Base-by-base conservation (phyloP, 306 rosid genomes). In the Arachis stenosperma region DNA sequence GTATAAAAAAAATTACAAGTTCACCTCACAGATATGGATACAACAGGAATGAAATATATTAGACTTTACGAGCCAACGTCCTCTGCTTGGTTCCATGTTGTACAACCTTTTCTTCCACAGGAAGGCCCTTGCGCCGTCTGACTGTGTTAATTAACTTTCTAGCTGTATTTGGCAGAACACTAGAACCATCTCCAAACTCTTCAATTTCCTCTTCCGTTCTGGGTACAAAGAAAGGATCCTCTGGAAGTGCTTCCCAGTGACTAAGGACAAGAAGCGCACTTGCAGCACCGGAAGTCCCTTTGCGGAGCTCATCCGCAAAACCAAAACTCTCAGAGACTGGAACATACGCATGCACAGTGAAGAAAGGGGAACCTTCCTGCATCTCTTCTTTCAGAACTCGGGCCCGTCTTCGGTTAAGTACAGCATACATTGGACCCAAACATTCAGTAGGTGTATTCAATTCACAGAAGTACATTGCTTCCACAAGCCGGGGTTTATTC, bases 331-430 rank as follows among this genome's bases (percentile, higher is more conserved):
- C 97, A 29, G 97, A 84, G 64, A 90, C 93, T 1, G 97, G 98
- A 73, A 93, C 71, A 65, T 89, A 90, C 2, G 97, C 98, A 54
- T 93, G 97, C 68, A 93, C 97, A 1, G 96, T 89, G 79, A 93
- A 93, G 84, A 91, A 78, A 63, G 97, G 81, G n/a, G 98, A 93
- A 76, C 98, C 88, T 84, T 90, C 98, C 84, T 90, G 97, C 97
- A 90, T 90, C 85, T 90, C 93, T 81, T 90, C 98, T 78, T 93
- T 93, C 81, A 91, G 67, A 63, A 93, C 65, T 3, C 79, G 81
- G 61, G 97, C 96, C 74, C 97, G 82, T 67, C 96, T 89, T 69
- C 93, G 86, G n/a, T 88, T 71, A 77, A 93, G 96, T 44, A 93
- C 98, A 37, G 96, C 97, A 52, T 93, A 90, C 98, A 89, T 93